phyloP scores from a whole-genome alignment of 139 green algal genomes.

The Auxenochlorella pyrenoidosa region DNA sequence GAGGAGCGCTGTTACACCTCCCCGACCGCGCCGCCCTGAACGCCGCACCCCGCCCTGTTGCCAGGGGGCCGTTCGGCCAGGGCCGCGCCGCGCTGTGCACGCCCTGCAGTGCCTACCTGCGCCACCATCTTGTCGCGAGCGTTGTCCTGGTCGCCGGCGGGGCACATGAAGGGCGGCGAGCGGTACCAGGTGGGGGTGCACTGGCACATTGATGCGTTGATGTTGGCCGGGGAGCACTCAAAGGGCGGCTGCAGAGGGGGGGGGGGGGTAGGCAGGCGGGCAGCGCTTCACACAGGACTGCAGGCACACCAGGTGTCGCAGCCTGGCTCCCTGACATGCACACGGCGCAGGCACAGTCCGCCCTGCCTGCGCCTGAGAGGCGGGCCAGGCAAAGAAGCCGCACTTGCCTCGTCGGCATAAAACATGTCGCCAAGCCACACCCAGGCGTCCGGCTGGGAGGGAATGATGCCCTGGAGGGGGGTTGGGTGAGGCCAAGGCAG shows the following conservation, averaged over 20 bases:
- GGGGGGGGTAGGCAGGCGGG: not conserved
- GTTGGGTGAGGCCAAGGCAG: not conserved
- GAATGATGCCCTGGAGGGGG: conserved; percentile 53
- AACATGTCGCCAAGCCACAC: conserved; percentile 79
- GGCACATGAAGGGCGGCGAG: conserved; percentile 42
- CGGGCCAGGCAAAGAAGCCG: no score
- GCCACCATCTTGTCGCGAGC: conserved; percentile 36
- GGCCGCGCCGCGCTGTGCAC: no score
- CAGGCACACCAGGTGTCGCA: not conserved
- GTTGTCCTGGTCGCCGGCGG: conserved; percentile 50
- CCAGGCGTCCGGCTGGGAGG: conserved; percentile 66
- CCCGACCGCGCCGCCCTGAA: no score
- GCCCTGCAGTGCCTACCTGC: conserved; percentile 35
- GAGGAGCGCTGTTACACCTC: no score
- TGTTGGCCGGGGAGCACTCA: conserved; percentile 33
- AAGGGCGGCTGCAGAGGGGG: conserved; percentile 13
- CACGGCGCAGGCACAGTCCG: not conserved
- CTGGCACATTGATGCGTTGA: conserved; percentile 50
- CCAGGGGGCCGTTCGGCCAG: no score
- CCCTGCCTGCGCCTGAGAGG: not conserved
- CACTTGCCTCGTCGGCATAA: conserved; percentile 51
- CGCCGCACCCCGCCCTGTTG: no score
- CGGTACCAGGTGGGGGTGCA: conserved; percentile 49
- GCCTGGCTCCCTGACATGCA: not conserved
- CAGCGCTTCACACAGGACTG: not conserved